A percentile compares a stretch with the other conserved stretches of the same genome.
phyloP scores from a whole-genome alignment of 1,284 basidiomycete genomes.

The Austroboletus rostrupii region DNA sequence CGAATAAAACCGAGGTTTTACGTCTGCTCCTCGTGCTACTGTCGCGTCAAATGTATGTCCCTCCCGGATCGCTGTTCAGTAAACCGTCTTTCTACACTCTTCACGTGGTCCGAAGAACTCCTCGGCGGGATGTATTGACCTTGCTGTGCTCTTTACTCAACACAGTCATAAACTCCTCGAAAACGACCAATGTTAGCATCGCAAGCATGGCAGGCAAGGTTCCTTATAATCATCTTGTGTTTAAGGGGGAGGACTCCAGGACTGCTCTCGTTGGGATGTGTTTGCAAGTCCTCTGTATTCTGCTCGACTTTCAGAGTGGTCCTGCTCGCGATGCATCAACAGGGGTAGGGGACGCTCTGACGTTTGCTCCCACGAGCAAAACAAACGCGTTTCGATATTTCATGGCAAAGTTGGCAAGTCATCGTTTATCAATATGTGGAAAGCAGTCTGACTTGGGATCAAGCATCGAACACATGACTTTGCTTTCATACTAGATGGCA shows the following conservation, averaged over 20 bases:
- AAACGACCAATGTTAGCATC: constrained; percentile 45
- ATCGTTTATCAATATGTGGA: constrained; percentile 5
- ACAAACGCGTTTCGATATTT: constrained; percentile 91
- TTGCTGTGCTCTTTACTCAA: constrained; percentile 89
- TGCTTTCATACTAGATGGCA: constrained; percentile 73
- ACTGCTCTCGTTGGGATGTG: constrained; percentile 67
- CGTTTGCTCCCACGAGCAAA: constrained; percentile 53
- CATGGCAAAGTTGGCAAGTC: constrained; percentile 76
- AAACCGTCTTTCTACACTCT: constrained; percentile 73
- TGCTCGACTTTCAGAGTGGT: constrained; percentile 81
- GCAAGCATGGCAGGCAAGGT: constrained; percentile 64
- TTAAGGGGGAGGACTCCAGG: constrained; percentile 78
- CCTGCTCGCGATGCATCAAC: constrained; percentile 52
- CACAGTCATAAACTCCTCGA: constrained; percentile 73
- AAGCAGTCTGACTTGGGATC: constrained; percentile 9
- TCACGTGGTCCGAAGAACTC: constrained; percentile 72
- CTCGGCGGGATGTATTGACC: constrained; percentile 79
- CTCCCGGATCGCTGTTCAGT: constrained; percentile 66
- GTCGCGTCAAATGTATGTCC: constrained; percentile 82
- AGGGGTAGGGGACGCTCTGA: constrained; percentile 41
- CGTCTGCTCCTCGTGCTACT: constrained; percentile 82
- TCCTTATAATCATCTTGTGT: constrained; percentile 88
- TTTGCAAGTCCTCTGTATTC: constrained; percentile 70
- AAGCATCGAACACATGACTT: constrained; percentile 89
- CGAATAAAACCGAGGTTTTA: constrained; percentile 82